Evolutionary conservation across 2,329 filamentous ascomycete genomes (phyloP), one percentile per base, ranked within the genome.

Genomic region (Cladobotryum mycophilum): DNA sequence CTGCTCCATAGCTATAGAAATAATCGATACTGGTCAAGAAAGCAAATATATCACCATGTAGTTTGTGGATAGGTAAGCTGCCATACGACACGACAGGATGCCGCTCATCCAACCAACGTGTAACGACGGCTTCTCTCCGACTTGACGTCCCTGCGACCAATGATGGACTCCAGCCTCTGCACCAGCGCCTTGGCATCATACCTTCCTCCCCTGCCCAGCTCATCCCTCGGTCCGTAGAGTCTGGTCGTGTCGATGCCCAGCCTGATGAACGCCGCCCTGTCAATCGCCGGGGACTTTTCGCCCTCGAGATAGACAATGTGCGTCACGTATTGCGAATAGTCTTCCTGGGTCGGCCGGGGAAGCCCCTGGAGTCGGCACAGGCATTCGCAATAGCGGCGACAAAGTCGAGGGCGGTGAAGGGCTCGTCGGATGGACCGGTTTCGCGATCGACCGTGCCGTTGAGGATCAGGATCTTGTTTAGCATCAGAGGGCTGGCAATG

Each of bases 391-490:
- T 86, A 0, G 92, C 88, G 11, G 78, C 80, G 0, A 96, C 80
- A 63, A 97, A 97, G 60, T 95, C 90, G 0, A 81, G 70, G 0
- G 88, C 92, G 0, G 82, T 81, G 62, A 89, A 90, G 0, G 86
- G 82, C 1, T 76, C 55, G 0, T 63, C 64, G 0, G 75, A 75
- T 0, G 90, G 88, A 0, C 90, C 89, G 0, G 90, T 96, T 71
- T 97, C 92, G 9, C 92, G 83, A 62, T 97, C 92, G 0, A 86
- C 73, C 1, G 80, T 86, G 18, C 88, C 88, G 62, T 97, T 97
- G 5, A 96, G 72, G 22, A 96, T 87, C 7, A 96, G 72, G 15
- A 96, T 85, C 65, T 93, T 95, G 61, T 84, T 80, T 7, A 80
- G 72, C 15, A 82, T 61, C 30, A 57, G 48, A 0, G 67, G 75